Percentiles rank a stretch among this genome's conserved stretches.
Evolutionary conservation across 1,284 basidiomycete genomes (phyloP).

Genomic region (Papiliotrema fonsecae): DNA sequence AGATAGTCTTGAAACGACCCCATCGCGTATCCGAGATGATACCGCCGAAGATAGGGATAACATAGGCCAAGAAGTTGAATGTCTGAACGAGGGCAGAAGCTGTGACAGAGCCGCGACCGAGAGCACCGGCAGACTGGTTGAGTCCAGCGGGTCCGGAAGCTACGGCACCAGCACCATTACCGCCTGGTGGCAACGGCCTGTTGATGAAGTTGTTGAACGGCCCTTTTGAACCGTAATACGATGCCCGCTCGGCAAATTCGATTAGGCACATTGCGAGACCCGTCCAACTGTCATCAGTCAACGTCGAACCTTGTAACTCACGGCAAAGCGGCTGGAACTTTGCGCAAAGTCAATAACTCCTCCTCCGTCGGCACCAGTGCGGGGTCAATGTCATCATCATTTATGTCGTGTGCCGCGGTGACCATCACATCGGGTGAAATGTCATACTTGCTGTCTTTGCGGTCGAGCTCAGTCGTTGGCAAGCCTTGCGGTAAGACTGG

Average conservation of each 20-base stretch:
- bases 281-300: slow-evolving; percentile 53
- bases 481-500: slow-evolving; percentile 21
- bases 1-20: slow-evolving; percentile 71
- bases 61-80: slow-evolving; percentile 37
- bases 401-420: slow-evolving; percentile 21
- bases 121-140: slow-evolving; percentile 56
- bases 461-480: slow-evolving; percentile 9
- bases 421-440: slow-evolving; percentile 11
- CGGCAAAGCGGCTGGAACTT: slow-evolving; percentile 8
- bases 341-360: slow-evolving; percentile 18
- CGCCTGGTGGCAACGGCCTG: slow-evolving; percentile 55
- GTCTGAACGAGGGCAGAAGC: slow-evolving; percentile 27
- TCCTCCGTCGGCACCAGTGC: slow-evolving; percentile 60
- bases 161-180: slow-evolving; percentile 67
- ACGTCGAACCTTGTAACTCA: slow-evolving; percentile 42
- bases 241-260: slow-evolving; percentile 43
- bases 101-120: slow-evolving; percentile 26
- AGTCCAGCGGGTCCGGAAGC: slow-evolving; percentile 58
- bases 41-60: slow-evolving; percentile 39
- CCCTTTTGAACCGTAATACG: slow-evolving; percentile 29
- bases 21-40: slow-evolving; percentile 69
- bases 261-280: slow-evolving; percentile 43
- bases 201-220: slow-evolving; percentile 29
- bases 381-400: slow-evolving; percentile 48
- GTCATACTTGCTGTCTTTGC: slow-evolving; percentile 12